A percentile compares a stretch with the other conserved stretches of the same genome.
These are phyloP conservation scores for Kurtzmaniella natalensis DNA, from an alignment of 1,139 yeast species.

Conservation along the genomic window DNA sequence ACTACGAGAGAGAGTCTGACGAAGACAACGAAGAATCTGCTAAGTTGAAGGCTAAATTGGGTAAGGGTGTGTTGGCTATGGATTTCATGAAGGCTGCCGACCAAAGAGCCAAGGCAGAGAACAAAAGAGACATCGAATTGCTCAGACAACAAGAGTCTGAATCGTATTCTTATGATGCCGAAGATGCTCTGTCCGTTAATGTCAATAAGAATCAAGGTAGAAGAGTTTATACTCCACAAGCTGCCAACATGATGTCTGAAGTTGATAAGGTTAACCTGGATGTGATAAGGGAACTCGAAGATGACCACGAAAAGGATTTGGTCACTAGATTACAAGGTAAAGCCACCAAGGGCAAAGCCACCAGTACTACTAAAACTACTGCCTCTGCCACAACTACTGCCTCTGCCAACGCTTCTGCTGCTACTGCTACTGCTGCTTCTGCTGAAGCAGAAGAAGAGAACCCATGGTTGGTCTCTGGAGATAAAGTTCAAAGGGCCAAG, in stretches of 20 bases:
- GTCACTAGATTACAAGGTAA: slow-evolving; percentile 27
- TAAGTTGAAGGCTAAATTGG: slow-evolving; percentile 41
- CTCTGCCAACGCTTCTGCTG: not conserved
- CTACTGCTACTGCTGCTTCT: not conserved
- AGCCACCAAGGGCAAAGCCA: slow-evolving; percentile 4
- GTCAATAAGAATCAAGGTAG: slow-evolving; percentile 70
- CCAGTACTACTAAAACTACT: not conserved
- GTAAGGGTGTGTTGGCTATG: slow-evolving; percentile 90
- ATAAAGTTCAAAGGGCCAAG: slow-evolving; percentile 43
- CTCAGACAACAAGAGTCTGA: slow-evolving; percentile 45
- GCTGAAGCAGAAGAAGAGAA: slow-evolving; percentile 33
- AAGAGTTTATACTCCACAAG: slow-evolving; percentile 74
- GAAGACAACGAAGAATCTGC: slow-evolving; percentile 26
- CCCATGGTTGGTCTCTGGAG: slow-evolving; percentile 63
- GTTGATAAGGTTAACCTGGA: slow-evolving; percentile 37
- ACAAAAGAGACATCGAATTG: slow-evolving; percentile 47
- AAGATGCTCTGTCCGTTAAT: slow-evolving; percentile 35
- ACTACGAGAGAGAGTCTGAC: slow-evolving; percentile 33
- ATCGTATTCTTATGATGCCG: slow-evolving; percentile 35
- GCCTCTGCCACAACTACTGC: not conserved
- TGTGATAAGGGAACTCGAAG: slow-evolving; percentile 46
- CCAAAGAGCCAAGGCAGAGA: slow-evolving; percentile 53
- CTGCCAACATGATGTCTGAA: slow-evolving; percentile 40
- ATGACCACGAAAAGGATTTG: slow-evolving; percentile 50
- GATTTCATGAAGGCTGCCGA: slow-evolving; percentile 92